Base-by-base conservation (phyloP, 805 yeast genomes). In the Schizosaccharomyces octosporus region DNA sequence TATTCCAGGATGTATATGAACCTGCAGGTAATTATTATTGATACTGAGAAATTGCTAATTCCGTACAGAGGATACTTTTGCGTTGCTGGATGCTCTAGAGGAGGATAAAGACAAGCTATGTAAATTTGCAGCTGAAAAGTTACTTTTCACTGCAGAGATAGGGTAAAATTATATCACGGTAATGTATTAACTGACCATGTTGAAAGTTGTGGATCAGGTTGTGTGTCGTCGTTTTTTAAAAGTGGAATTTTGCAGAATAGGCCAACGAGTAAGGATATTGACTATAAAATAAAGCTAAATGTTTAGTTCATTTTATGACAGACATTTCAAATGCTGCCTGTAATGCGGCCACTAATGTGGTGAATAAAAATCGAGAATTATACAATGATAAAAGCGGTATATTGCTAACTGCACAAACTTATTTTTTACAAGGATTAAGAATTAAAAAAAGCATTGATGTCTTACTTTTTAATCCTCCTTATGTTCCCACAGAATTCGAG, bases 11-110 rank as follows among this genome's bases (percentile, higher is more conserved):
- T 41, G 48, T 57, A 17, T 57, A 57, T 41, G 60, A 57, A 57
- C 60, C 60, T 9, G 60, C 60, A 19, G 57, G 57, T 51, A 51
- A n/a, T 21, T n/a, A 51, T 51, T 4, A 24, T 5, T 19, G 7
- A n/a, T 51, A 11, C 11, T 3, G 21, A 51, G 4, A 21, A 3
- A 7, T 51, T 51, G 36, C 57, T 51, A 24, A 24, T 24, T 51
- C 7, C 48, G 21, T 5, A 21, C 4, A 41, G 61, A 59, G 48
- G 61, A 59, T 32, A 59, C 61, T 7, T 59, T 59, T 43, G 54
- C 48, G n/a, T 43, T 59, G n/a, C 39, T 59, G 11, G 61, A 59
- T n/a, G 61, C 61, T 21, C n/a, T 59, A 7, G 61, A 59, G 21
- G 36, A 42, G 39, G 61, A 59, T 59, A 32, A 55, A 41, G 55